Evolutionary conservation across 2,329 filamentous ascomycete species (phyloP).

Genomic region (Epichloe baconii): DNA sequence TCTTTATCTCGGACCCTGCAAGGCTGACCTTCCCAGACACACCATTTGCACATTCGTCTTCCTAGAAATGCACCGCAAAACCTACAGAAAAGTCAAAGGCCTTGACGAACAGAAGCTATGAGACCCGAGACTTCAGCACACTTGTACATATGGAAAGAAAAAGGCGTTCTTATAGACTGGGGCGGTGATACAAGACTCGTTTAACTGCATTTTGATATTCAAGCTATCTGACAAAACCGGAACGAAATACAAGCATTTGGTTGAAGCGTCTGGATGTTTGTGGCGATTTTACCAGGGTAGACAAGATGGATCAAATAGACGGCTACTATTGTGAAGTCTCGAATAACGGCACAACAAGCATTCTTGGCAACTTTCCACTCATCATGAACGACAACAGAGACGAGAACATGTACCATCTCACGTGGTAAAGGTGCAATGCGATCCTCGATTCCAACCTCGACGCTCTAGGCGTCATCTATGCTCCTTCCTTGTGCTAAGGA

Average conservation of each 20-base stretch:
- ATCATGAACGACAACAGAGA: background rate
- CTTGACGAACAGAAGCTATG: conserved; percentile 16
- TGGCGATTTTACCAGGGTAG: too few relatives aligned
- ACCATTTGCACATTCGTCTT: conserved; percentile 82
- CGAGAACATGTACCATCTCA: background rate
- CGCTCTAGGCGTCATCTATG: background rate
- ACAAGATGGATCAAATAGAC: too few relatives aligned
- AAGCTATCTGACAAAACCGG: background rate
- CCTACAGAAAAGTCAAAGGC: conserved; percentile 47
- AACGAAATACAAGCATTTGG: background rate
- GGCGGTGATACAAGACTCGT: background rate
- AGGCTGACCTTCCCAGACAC: conserved; percentile 34
- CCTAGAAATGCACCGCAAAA: conserved; percentile 72
- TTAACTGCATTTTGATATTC: background rate
- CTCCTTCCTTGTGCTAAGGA: background rate
- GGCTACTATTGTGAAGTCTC: too few relatives aligned
- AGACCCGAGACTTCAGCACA: background rate
- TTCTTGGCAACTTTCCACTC: background rate
- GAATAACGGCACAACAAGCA: too few relatives aligned
- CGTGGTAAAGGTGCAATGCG: background rate
- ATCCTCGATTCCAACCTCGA: background rate
- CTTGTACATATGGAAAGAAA: background rate
- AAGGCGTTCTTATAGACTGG: background rate
- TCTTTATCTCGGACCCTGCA: too few relatives aligned
- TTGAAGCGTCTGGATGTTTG: too few relatives aligned